These are phyloP conservation scores for Jacaranda copaia DNA, from an alignment of 257 asterid genomes.

Conservation along the genomic window DNA sequence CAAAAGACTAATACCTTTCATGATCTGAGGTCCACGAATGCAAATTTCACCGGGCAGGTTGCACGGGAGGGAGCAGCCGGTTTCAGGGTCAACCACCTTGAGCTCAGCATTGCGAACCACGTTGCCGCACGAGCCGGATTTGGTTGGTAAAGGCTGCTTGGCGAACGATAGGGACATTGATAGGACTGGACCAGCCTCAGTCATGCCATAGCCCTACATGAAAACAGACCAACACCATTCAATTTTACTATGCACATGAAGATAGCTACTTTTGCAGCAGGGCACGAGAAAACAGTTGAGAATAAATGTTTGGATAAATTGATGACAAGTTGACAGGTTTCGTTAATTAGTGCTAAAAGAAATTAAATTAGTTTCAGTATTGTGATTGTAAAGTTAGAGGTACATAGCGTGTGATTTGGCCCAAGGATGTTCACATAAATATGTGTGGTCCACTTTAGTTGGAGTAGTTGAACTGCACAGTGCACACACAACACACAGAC, in stretches of 20 bases:
- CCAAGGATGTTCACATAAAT: background rate
- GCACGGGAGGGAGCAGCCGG: constrained; percentile 80
- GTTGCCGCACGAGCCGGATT: constrained; percentile 90
- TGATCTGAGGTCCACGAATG: constrained; percentile 87
- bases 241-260: background rate
- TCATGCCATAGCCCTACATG: constrained; percentile 86
- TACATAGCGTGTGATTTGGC: background rate
- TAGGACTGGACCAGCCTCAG: constrained; percentile 90
- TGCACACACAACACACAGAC: background rate
- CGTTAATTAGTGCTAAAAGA: no score
- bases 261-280: no score
- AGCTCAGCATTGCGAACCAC: constrained; percentile 92
- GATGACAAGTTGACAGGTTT: no score
- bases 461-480: background rate
- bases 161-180: constrained; percentile 84
- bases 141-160: constrained; percentile 62
- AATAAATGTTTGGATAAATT: no score
- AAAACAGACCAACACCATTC: background rate
- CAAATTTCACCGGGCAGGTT: constrained; percentile 85
- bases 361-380: no score
- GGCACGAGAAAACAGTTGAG: no score
- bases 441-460: background rate
- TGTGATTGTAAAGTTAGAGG: no score
- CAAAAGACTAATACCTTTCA: constrained; percentile 54
- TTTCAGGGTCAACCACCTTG: constrained; percentile 80